Conservation (phyloP, 768 basidiomycete species). For the Mycena crocata region DNA sequence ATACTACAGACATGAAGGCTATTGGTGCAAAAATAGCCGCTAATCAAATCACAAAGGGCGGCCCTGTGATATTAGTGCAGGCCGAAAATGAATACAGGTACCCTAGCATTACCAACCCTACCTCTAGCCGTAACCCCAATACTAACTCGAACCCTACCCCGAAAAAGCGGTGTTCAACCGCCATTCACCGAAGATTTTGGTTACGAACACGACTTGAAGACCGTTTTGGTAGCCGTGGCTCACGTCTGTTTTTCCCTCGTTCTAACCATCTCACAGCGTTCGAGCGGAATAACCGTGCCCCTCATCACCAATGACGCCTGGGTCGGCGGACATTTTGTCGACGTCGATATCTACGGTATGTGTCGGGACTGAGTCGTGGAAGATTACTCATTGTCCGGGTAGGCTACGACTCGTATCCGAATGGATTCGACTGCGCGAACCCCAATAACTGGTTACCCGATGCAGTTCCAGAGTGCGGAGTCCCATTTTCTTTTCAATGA, state of each 20-base stretch:
- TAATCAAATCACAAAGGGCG: constrained; percentile 70
- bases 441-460: constrained; percentile 58
- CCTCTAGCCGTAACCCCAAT: no score
- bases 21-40: constrained; percentile 58
- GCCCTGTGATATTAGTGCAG: constrained; percentile 61
- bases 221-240: constrained; percentile 43
- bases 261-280: constrained; percentile 43
- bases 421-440: constrained; percentile 65
- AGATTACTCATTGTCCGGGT: constrained; percentile 13
- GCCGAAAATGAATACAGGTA: constrained; percentile 70
- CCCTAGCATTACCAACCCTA: no score
- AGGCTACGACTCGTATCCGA: constrained; percentile 62
- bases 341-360: constrained; percentile 61
- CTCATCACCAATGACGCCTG: constrained; percentile 60
- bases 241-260: not conserved
- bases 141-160: no score
- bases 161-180: constrained; percentile 43
- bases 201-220: constrained; percentile 50
- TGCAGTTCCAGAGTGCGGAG: constrained; percentile 53
- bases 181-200: constrained; percentile 55
- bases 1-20: constrained; percentile 55
- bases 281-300: constrained; percentile 58
- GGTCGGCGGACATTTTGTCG: constrained; percentile 58
- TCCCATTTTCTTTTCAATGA: not conserved
- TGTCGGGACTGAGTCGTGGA: not conserved